phyloP scores from a whole-genome alignment of 2,329 filamentous ascomycete species.

The Cladosporium sp. region DNA sequence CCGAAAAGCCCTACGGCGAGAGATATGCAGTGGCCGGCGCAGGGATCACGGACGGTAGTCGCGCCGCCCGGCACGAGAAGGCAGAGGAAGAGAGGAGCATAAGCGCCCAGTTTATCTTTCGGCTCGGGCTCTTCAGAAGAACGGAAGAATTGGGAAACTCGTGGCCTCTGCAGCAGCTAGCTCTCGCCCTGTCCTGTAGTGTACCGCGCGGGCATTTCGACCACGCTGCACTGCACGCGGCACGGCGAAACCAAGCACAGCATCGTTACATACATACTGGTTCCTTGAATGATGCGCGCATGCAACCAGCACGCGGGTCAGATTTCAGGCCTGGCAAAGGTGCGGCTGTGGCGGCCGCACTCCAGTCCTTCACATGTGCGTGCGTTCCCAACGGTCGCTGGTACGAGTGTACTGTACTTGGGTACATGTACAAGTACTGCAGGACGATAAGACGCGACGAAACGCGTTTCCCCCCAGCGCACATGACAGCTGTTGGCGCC shows the following conservation, averaged over 20 bases:
- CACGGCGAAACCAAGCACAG: background rate
- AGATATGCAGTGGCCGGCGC: background rate
- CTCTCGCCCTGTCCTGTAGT: background rate
- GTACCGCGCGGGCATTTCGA: slow-evolving; percentile 1
- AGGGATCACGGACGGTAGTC: background rate
- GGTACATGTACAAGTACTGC: slow-evolving; percentile 2
- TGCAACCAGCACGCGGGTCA: background rate
- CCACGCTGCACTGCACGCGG: background rate
- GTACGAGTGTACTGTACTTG: slow-evolving; percentile 2
- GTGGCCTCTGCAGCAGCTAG: slow-evolving; percentile 3
- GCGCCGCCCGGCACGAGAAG: background rate
- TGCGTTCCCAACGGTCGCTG: slow-evolving; percentile 7
- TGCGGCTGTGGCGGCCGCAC: no score
- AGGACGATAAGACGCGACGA: slow-evolving; percentile 2
- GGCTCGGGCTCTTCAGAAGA: background rate
- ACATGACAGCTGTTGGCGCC: slow-evolving; percentile 1
- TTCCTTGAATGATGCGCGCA: background rate
- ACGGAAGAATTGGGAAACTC: background rate
- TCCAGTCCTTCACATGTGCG: slow-evolving; percentile 3
- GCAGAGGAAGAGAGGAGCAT: background rate
- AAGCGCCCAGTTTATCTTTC: background rate
- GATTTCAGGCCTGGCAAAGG: background rate
- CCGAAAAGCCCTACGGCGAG: background rate
- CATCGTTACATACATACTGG: background rate
- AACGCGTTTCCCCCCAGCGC: background rate